These are phyloP conservation scores for Colletotrichum sp. DNA, from an alignment of 2,329 filamentous ascomycete genomes.

Conservation along the genomic window DNA sequence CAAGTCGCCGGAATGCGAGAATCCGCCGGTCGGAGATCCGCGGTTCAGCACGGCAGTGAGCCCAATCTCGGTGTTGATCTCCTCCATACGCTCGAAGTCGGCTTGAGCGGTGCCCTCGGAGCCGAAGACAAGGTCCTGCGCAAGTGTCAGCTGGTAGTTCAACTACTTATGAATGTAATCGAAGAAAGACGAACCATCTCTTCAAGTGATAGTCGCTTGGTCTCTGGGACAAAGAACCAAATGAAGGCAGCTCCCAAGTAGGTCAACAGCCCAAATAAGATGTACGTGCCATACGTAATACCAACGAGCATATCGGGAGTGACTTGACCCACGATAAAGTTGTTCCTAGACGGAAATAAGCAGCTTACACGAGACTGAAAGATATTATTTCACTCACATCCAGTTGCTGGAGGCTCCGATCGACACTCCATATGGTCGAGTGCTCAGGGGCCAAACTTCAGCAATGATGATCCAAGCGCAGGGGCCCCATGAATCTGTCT, in stretches of 20 bases:
- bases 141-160: neutral
- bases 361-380: neutral
- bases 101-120: conserved; percentile 69
- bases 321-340: conserved; percentile 70
- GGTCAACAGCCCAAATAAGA: conserved; percentile 71
- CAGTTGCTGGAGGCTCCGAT: conserved; percentile 71
- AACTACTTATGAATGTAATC: neutral
- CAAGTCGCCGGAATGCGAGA: neutral
- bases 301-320: conserved; percentile 70
- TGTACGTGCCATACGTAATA: conserved; percentile 74
- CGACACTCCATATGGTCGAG: conserved; percentile 72
- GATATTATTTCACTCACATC: conserved; percentile 47
- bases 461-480: conserved; percentile 77
- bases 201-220: conserved; percentile 66
- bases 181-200: conserved; percentile 54
- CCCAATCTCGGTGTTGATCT: conserved; percentile 74
- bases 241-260: conserved; percentile 66
- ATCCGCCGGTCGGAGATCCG: neutral
- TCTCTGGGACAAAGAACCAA: conserved; percentile 70
- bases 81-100: conserved; percentile 73
- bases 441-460: conserved; percentile 76
- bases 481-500: conserved; percentile 71
- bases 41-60: conserved; percentile 40
- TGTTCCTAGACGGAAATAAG: conserved; percentile 40
- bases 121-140: conserved; percentile 68